A percentile compares a stretch with the other conserved stretches of the same genome.
Conservation (phyloP, 495 filamentous ascomycete species). For the Mycothermus thermophilus region DNA sequence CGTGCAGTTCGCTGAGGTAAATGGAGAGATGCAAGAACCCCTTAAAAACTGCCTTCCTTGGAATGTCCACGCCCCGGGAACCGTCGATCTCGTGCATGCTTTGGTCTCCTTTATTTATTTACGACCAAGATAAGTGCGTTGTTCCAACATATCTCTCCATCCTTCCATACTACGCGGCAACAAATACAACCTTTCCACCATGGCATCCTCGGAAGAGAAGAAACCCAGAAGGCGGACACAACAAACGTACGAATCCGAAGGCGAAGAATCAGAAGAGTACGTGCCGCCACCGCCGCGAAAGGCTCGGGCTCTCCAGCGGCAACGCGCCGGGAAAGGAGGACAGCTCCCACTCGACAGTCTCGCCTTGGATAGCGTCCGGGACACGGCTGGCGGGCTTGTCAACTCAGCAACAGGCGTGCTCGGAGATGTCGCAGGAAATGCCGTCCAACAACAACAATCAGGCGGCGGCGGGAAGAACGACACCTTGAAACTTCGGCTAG, state of each 20-base stretch:
- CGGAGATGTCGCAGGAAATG: constrained; percentile 42
- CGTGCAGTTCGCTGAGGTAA: no score
- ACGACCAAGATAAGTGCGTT: no score
- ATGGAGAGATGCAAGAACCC: no score
- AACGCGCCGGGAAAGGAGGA: constrained; percentile 32
- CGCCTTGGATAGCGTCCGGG: constrained; percentile 45
- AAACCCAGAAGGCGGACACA: constrained; percentile 18
- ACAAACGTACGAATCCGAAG: constrained; percentile 29
- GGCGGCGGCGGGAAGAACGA: constrained; percentile 42
- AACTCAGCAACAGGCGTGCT: constrained; percentile 42
- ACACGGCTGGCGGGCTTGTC: constrained; percentile 50
- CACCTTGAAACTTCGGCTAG: constrained; percentile 61
- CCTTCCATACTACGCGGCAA: neutral
- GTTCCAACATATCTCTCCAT: neutral
- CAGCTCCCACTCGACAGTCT: constrained; percentile 44
- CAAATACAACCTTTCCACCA: constrained; percentile 10
- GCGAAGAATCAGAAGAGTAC: constrained; percentile 27
- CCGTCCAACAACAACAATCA: constrained; percentile 29
- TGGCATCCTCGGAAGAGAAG: constrained; percentile 23
- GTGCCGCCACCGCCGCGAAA: constrained; percentile 21
- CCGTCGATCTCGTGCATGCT: no score
- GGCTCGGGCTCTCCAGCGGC: constrained; percentile 25
- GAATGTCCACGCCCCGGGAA: no score
- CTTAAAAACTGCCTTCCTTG: no score
- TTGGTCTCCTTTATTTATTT: no score